Base-by-base conservation (phyloP, 768 basidiomycete genomes). In the Hericium alpestre region DNA sequence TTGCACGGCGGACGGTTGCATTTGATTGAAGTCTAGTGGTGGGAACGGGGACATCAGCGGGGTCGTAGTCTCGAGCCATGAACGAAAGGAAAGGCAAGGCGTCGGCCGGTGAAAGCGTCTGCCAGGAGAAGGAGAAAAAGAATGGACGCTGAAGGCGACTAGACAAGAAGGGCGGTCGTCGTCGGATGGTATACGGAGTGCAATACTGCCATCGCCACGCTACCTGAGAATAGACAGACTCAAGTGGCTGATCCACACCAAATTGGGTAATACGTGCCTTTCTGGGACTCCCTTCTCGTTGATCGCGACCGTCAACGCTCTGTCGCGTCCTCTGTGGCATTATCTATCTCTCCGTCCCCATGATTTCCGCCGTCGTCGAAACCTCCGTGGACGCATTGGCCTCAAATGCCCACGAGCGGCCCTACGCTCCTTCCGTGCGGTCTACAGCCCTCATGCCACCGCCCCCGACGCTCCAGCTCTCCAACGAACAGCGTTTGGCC, bases 1-100 rank as follows among this genome's bases (percentile, higher is more conserved):
- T 99, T 67, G 90, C 90, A 55, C 94, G 80, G 55, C 86, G 85
- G 56, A 93, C 75, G 52, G 87, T 86, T 50, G 80, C 71, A 48
- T 74, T 67, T 18, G 77, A 77, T 46, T 47, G 56, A 22, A 18
- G 55, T 56, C 62, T 54, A 38, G 50, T 53, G 52, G 60, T 61
- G 25, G 62, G 62, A 46, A 58, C 61, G 23, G 62, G 62, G 13
- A 63, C 50, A 38, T 63, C 62, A 49, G 61, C 53, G 4, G n/a
- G 38, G 49, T 48, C 41, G 40, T 53, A 63, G 51, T 40, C 49
- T 15, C 38, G 13, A 27, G 60, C 49, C 62, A 63, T 63, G 27
- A 22, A 54, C 22, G 27, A 61, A 62, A 57, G 54, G 55, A 55
- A 57, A 59, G 37, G 51, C 57, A 38, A 18, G 55, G 53, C n/a